Conservation (phyloP, 768 basidiomycete genomes). For the Calvatia gigantea region DNA sequence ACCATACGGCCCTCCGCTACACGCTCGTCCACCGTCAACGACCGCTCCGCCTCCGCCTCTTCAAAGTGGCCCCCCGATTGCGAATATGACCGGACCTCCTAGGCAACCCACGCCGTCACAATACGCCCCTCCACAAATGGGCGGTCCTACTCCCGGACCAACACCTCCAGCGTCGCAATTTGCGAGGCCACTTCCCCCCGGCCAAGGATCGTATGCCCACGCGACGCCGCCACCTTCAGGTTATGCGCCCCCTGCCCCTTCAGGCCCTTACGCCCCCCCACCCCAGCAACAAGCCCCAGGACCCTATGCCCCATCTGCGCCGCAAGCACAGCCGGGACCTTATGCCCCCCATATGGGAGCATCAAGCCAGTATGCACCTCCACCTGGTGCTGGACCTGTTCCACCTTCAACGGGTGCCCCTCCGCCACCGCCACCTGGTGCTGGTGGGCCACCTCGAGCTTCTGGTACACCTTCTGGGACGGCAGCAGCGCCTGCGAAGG, state of each 20-base stretch:
- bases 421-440: constrained; percentile 19
- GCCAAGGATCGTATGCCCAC: constrained; percentile 28
- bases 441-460: constrained; percentile 21
- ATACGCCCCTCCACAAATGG: constrained; percentile 43
- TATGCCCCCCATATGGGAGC: constrained; percentile 23
- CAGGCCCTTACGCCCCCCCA: constrained; percentile 18
- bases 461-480: constrained; percentile 18
- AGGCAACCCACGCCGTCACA: constrained; percentile 46
- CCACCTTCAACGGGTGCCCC: constrained; percentile 21
- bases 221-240: constrained; percentile 40
- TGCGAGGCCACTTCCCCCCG: constrained; percentile 23
- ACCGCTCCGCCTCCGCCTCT: constrained; percentile 11
- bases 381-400: constrained; percentile 25
- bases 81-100: constrained; percentile 35
- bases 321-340: constrained; percentile 26
- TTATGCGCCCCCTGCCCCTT: constrained; percentile 24
- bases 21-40: constrained; percentile 24
- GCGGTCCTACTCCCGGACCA: constrained; percentile 38
- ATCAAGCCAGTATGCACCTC: constrained; percentile 15
- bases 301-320: constrained; percentile 16
- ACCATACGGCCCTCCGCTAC: constrained; percentile 23
- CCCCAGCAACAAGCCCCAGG: constrained; percentile 18
- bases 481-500: constrained; percentile 17
- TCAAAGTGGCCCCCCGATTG: constrained; percentile 23
- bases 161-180: constrained; percentile 33